Evolutionary conservation across 2,329 filamentous ascomycete genomes (phyloP), one percentile per base, ranked within the genome.

Genomic region (Calonectria pteridis): DNA sequence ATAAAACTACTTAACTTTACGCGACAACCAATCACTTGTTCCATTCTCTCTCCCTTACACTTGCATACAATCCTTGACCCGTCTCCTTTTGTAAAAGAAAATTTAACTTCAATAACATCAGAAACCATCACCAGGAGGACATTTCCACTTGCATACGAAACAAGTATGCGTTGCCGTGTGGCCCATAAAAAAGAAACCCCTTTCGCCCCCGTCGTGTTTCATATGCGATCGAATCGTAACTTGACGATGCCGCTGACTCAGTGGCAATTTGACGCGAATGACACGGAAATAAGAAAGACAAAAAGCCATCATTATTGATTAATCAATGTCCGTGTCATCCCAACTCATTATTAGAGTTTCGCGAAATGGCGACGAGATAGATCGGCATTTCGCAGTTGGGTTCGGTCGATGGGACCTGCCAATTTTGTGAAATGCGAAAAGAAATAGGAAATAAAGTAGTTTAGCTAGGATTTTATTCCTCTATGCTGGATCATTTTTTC

Each of bases 1-100:
- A 67, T 49, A 71, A 71, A 71, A 62, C 33, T 33, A 29, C 26
- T 67, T 59, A 40, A 49, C 23, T 29, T 51, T 53, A 33, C 49
- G 49, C 31, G 49, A 62, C 35, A 35, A 23, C 43, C 55, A 35
- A 62, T 40, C 11, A 26, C 6, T 16, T 62, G 55, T 40, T 20
- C 23, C 55, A 2, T 20, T 31, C 7, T 20, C 29, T 6, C 35
- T 1, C 9, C 35, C 43, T 4, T 46, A 46, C 0, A 46, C 20
- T 23, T 46, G 20, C n/a, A 23, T 23, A 2, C 23, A 9, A 23
- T 9, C 20, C 43, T 23, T 46, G 43, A 46, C n/a, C n/a, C n/a
- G n/a, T n/a, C n/a, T n/a, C n/a, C n/a, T n/a, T n/a, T n/a, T n/a
- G n/a, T n/a, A n/a, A n/a, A n/a, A n/a, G n/a, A n/a, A n/a, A n/a